These are phyloP conservation scores for Parachlorella kessleri DNA, from an alignment of 139 green algal species.

Conservation along the genomic window DNA sequence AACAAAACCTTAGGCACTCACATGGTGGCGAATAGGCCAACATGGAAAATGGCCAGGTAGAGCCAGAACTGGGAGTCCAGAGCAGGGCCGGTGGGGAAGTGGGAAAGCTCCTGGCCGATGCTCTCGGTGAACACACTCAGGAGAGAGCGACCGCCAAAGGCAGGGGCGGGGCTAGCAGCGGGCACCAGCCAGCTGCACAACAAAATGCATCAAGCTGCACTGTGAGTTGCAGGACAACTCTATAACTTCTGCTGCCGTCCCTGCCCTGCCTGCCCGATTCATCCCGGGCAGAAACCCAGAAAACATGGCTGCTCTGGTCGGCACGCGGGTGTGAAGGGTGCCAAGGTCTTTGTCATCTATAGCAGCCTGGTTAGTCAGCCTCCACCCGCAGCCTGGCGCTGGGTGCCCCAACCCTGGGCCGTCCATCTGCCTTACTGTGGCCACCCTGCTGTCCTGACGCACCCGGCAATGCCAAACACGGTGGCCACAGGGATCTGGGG, in stretches of 20 bases:
- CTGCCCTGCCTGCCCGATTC: too few relatives aligned
- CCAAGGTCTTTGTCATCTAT: too few relatives aligned
- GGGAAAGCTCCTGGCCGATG: slow-evolving; percentile 70
- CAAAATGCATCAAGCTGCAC: not conserved
- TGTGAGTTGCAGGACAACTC: too few relatives aligned
- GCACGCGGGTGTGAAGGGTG: too few relatives aligned
- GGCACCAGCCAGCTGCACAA: slow-evolving; percentile 75
- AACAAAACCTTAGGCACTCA: not conserved
- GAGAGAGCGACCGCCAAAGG: slow-evolving; percentile 72
- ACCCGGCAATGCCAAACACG: not conserved
- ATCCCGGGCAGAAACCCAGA: too few relatives aligned
- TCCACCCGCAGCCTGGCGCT: too few relatives aligned
- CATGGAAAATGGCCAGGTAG: not conserved
- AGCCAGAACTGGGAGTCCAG: slow-evolving; percentile 55
- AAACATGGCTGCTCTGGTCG: too few relatives aligned
- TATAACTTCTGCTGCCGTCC: too few relatives aligned
- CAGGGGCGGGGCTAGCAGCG: slow-evolving; percentile 58
- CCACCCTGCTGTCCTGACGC: not conserved
- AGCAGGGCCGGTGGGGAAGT: slow-evolving; percentile 79
- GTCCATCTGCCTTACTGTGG: slow-evolving; percentile 63
- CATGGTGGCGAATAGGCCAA: too few relatives aligned
- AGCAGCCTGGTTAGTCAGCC: too few relatives aligned
- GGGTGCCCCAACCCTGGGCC: too few relatives aligned
- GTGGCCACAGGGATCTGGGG: slow-evolving; percentile 44
- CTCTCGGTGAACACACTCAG: slow-evolving; percentile 69